Conservation (phyloP, 2,329 filamentous ascomycete genomes). For the Clonostachys rhizophaga region DNA sequence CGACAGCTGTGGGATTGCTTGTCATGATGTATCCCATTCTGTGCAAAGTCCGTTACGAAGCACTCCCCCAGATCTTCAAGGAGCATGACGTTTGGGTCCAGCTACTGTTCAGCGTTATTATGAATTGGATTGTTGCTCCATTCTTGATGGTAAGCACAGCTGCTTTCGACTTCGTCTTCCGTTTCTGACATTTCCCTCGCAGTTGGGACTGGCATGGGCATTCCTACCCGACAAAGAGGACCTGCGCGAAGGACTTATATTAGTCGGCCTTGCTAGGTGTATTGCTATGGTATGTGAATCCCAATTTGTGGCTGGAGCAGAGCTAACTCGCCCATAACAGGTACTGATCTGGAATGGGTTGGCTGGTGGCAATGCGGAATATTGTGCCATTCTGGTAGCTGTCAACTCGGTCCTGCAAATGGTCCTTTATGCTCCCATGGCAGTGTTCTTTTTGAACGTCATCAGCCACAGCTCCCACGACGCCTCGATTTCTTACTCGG, state of each 20-base stretch:
- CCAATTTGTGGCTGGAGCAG: background rate
- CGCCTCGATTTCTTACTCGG: constrained; percentile 48
- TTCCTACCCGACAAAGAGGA: constrained; percentile 55
- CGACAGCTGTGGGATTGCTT: constrained; percentile 67
- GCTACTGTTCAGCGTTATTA: constrained; percentile 67
- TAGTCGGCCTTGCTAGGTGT: constrained; percentile 80
- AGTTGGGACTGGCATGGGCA: constrained; percentile 65
- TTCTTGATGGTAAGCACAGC: constrained; percentile 64
- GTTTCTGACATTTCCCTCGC: background rate
- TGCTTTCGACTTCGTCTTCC: background rate
- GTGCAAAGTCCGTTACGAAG: constrained; percentile 79
- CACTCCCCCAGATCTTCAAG: constrained; percentile 61
- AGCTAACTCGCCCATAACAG: constrained; percentile 10
- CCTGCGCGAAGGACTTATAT: constrained; percentile 64
- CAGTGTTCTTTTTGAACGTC: constrained; percentile 64
- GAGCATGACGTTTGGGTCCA: constrained; percentile 68
- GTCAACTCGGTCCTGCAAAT: constrained; percentile 73
- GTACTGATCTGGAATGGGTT: constrained; percentile 63
- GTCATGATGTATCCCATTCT: constrained; percentile 95
- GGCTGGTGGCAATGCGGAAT: constrained; percentile 72
- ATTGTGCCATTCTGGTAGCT: constrained; percentile 76
- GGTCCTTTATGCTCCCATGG: constrained; percentile 65
- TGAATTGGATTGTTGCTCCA: constrained; percentile 82
- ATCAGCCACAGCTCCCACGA: constrained; percentile 46
- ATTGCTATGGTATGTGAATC: constrained; percentile 73